phyloP scores from a whole-genome alignment of 345 rosid genomes.

The Excoecaria cochinchinensis region DNA sequence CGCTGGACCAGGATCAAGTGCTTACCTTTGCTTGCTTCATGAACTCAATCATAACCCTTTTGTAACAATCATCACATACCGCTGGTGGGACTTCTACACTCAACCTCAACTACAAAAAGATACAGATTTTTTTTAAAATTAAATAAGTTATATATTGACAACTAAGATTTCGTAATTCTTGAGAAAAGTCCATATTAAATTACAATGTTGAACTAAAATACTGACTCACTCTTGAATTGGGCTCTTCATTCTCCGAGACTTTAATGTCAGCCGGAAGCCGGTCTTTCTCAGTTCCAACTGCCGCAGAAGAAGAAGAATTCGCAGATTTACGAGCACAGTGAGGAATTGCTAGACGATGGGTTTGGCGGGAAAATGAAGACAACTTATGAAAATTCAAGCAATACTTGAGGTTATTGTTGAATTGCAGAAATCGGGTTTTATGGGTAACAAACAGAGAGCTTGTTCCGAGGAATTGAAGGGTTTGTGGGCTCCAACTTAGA shows the following conservation, averaged over 20 bases:
- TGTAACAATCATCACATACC: slow-evolving; percentile 78
- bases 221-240: slow-evolving; percentile 65
- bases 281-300: slow-evolving; percentile 43
- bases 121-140: neutral
- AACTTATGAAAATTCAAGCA: slow-evolving; percentile 27
- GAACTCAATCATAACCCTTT: slow-evolving; percentile 62
- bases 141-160: neutral
- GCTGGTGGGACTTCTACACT: slow-evolving; percentile 67
- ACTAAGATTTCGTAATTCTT: too few species aligned
- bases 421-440: slow-evolving; percentile 30
- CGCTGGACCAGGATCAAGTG: neutral
- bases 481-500: slow-evolving; percentile 15
- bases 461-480: slow-evolving; percentile 13
- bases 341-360: slow-evolving; percentile 22
- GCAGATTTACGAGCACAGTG: slow-evolving; percentile 19
- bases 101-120: slow-evolving; percentile 53
- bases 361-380: slow-evolving; percentile 39
- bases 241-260: slow-evolving; percentile 54
- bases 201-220: neutral
- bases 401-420: slow-evolving; percentile 14
- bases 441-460: slow-evolving; percentile 21
- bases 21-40: slow-evolving; percentile 72
- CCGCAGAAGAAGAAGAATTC: slow-evolving; percentile 43
- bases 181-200: neutral
- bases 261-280: slow-evolving; percentile 65